These are phyloP conservation scores for Pugionium dolabratum DNA, from an alignment of 345 rosid species.

Conservation along the genomic window DNA sequence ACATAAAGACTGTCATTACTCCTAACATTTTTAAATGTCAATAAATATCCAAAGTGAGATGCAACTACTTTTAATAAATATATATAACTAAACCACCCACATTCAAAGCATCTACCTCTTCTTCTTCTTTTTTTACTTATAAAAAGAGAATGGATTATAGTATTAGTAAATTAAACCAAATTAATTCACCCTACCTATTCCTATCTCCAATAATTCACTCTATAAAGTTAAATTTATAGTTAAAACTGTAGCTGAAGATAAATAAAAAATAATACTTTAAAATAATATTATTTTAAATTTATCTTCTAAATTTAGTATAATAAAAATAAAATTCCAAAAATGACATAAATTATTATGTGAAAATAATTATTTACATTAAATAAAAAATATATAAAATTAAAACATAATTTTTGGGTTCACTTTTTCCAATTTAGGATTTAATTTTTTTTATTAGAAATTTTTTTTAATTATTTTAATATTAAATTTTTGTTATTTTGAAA, in stretches of 20 bases:
- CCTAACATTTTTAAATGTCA: conserved; percentile 1
- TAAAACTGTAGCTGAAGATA: conserved; percentile 35
- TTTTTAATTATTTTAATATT: too few relatives aligned
- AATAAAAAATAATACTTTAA: too few relatives aligned
- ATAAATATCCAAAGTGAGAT: conserved; percentile 24
- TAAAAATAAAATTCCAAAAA: too few relatives aligned
- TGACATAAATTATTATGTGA: too few relatives aligned
- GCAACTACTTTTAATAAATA: conserved; percentile 28
- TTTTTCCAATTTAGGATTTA: too few relatives aligned
- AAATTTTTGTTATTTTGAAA: too few relatives aligned
- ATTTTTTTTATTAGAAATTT: too few relatives aligned
- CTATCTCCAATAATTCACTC: conserved; percentile 32
- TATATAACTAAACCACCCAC: conserved; percentile 20
- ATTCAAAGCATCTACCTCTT: conserved; percentile 36
- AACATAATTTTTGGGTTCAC: too few relatives aligned
- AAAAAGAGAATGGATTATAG: conserved; percentile 22
- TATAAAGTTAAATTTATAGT: conserved; percentile 1
- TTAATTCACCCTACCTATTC: conserved; percentile 37
- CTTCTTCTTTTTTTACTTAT: conserved; percentile 7
- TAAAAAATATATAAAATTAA: too few relatives aligned
- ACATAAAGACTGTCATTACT: conserved; percentile 5
- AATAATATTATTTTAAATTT: too few relatives aligned
- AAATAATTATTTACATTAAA: too few relatives aligned
- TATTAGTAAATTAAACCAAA: conserved; percentile 14
- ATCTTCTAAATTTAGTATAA: too few relatives aligned